Percentiles rank a stretch among this genome's conserved stretches.
These are phyloP conservation scores for Plasmodium relictum DNA, from an alignment of 169 alveolate genomes.

Conservation along the genomic window DNA sequence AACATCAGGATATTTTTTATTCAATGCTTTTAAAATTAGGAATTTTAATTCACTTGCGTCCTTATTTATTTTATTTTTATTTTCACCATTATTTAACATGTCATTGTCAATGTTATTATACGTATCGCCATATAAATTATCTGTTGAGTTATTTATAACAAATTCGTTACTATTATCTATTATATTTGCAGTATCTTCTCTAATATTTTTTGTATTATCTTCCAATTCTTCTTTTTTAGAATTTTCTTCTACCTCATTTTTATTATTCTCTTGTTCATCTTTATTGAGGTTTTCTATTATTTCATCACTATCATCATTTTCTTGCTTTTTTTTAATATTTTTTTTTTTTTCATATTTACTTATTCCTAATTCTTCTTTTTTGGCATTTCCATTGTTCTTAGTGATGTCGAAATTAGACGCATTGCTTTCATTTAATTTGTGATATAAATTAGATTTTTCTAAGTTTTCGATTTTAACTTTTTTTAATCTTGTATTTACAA, in stretches of 20 bases:
- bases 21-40: constrained; percentile 3
- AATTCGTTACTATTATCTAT: not conserved
- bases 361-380: not conserved
- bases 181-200: too few species aligned
- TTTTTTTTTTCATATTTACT: not conserved
- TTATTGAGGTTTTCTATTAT: not conserved
- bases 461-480: too few species aligned
- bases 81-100: not conserved
- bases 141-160: not conserved
- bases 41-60: not conserved
- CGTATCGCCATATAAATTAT: too few species aligned
- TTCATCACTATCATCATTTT: too few species aligned
- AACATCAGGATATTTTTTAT: constrained; percentile 45
- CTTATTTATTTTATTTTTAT: not conserved
- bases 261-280: too few species aligned
- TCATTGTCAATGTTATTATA: too few species aligned
- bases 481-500: not conserved
- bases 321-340: too few species aligned
- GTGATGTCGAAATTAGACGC: not conserved
- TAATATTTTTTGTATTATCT: not conserved
- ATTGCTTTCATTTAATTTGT: too few species aligned
- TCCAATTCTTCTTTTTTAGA: too few species aligned
- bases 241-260: too few species aligned
- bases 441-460: too few species aligned
- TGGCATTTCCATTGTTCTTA: not conserved